Evolutionary conservation across 441 rosid species (phyloP).

Genomic region (Gossypium schwendimanii): DNA sequence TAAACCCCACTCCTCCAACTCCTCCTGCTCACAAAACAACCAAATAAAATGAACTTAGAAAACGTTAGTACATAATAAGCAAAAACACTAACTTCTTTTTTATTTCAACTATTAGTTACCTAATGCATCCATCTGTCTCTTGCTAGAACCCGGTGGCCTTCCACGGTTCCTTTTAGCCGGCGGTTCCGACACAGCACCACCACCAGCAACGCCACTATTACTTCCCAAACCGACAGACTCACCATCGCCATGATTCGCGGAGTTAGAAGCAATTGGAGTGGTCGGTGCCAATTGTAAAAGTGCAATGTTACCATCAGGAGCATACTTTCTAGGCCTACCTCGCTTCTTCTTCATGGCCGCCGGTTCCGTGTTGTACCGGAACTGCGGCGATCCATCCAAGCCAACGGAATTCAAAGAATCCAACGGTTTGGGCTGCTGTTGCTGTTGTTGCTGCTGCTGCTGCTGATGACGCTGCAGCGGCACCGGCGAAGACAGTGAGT

Average conservation of each 20-base stretch:
- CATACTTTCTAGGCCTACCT: constrained; percentile 79
- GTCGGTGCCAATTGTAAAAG: constrained; percentile 58
- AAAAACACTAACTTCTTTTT: not conserved
- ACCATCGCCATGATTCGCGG: constrained; percentile 30
- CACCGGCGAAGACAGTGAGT: constrained; percentile 8
- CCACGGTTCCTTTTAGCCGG: constrained; percentile 66
- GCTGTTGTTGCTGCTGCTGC: not conserved
- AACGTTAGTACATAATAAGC: not conserved
- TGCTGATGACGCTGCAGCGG: constrained; percentile 28
- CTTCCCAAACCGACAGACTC: constrained; percentile 36
- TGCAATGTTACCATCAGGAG: constrained; percentile 81
- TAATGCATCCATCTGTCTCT: constrained; percentile 81
- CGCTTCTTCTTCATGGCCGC: constrained; percentile 68
- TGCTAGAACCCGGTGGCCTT: constrained; percentile 86
- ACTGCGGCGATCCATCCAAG: constrained; percentile 63
- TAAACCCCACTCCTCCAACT: constrained; percentile 79
- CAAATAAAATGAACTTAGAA: not conserved
- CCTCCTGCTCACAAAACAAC: constrained; percentile 39
- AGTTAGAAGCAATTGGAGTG: constrained; percentile 46
- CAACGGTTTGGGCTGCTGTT: constrained; percentile 30
- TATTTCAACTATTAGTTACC: constrained; percentile 29
- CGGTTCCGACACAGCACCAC: constrained; percentile 40
- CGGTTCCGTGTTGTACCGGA: constrained; percentile 58
- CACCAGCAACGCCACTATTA: constrained; percentile 25
- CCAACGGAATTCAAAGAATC: constrained; percentile 30